These are phyloP conservation scores for Anisodus acutangulus DNA, from an alignment of 257 asterid species.

Conservation along the genomic window DNA sequence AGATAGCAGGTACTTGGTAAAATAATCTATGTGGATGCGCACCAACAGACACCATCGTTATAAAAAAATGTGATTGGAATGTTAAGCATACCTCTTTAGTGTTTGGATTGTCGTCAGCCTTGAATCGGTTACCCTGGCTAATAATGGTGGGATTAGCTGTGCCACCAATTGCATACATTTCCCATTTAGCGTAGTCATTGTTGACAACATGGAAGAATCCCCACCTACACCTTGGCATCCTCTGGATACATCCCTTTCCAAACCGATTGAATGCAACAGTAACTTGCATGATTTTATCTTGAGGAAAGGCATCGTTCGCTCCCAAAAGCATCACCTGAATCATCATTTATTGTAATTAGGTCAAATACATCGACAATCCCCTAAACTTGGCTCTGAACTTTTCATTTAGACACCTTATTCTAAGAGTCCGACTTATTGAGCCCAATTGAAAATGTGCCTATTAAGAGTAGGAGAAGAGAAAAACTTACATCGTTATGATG, in stretches of 20 bases:
- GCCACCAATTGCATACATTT: constrained; percentile 83
- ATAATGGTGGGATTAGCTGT: constrained; percentile 75
- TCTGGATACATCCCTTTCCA: constrained; percentile 69
- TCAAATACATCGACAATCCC: neutral
- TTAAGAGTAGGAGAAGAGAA: neutral
- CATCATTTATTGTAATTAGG: neutral
- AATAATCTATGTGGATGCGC: too few relatives aligned
- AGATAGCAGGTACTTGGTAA: too few relatives aligned
- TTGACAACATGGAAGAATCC: constrained; percentile 86
- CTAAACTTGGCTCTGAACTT: too few relatives aligned
- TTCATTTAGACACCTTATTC: neutral
- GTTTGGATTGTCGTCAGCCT: constrained; percentile 50
- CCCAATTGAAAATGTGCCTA: neutral
- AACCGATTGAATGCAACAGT: constrained; percentile 77
- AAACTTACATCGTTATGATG: constrained; percentile 71
- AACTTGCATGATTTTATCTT: constrained; percentile 75
- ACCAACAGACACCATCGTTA: neutral
- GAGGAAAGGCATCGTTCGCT: constrained; percentile 54
- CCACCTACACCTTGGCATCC: constrained; percentile 88
- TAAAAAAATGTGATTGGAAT: neutral
- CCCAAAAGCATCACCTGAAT: constrained; percentile 83
- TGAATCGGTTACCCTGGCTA: constrained; percentile 91
- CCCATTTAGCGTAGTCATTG: constrained; percentile 40
- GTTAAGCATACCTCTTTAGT: constrained; percentile 59
- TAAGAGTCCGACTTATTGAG: neutral